These are phyloP conservation scores for Phytopythium helicoides DNA, from an alignment of 352 stramenopile genomes.

Conservation along the genomic window DNA sequence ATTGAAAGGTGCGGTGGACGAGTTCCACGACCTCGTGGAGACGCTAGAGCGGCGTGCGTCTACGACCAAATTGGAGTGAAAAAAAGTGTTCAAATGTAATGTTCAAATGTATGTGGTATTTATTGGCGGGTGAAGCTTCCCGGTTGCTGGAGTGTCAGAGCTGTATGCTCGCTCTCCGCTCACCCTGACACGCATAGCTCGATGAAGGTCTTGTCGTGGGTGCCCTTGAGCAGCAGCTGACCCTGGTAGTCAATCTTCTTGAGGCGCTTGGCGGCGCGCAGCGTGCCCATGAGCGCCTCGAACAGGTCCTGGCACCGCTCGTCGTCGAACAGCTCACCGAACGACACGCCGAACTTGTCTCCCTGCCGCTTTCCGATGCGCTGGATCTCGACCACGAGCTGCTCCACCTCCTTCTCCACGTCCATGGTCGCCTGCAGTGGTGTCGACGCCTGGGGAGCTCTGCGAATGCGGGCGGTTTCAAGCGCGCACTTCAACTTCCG, in stretches of 20 bases:
- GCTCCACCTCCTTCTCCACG: conserved; percentile 69
- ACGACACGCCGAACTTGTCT: conserved; percentile 57
- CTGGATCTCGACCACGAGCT: conserved; percentile 71
- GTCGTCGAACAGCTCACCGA: conserved; percentile 83
- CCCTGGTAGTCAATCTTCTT: conserved; percentile 80
- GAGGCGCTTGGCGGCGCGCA: conserved; percentile 71
- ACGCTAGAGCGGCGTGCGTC: conserved; percentile 25
- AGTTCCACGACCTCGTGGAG: conserved; percentile 53
- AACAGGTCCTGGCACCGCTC: conserved; percentile 77
- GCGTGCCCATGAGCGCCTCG: conserved; percentile 81
- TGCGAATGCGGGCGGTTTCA: too few relatives aligned
- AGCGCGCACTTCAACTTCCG: conserved; percentile 8
- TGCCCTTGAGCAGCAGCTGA: conserved; percentile 81
- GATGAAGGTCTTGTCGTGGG: conserved; percentile 80
- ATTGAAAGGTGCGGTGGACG: conserved; percentile 45
- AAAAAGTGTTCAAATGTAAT: neutral
- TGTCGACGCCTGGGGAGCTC: neutral
- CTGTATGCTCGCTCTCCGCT: neutral
- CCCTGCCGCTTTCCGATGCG: conserved; percentile 51
- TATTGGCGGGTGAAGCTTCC: conserved; percentile 1
- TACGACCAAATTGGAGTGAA: neutral
- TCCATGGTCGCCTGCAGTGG: conserved; percentile 22
- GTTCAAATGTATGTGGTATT: neutral
- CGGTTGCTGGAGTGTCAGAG: conserved; percentile 3
- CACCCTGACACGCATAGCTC: conserved; percentile 40